Evolutionary conservation across 176 grass and related monocot genomes (phyloP), one percentile per base, ranked within the genome.

Genomic region (Cymbopogon citratus): DNA sequence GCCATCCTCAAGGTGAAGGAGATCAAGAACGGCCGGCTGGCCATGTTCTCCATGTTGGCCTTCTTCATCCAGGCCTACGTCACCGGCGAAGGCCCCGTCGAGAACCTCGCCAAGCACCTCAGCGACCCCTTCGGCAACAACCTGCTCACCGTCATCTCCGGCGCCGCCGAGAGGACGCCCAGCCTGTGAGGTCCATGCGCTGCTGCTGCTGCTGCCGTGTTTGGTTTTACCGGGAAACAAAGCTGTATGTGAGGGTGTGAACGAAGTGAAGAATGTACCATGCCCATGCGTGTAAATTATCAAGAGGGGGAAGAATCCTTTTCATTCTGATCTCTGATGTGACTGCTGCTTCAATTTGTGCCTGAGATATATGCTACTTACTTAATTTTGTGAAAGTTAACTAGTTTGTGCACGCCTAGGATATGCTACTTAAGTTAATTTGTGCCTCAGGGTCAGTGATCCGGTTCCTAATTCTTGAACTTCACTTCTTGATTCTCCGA

Each of bases 61-160:
- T 99, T 99, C 96, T 99, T 95, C 87, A 87, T 99, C 71, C 96
- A 99, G 83, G 96, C 92, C 36, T 95, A 99, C 67, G 96, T 99
- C 92, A 99, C 96, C 4, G 96, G 96, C 15, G 89, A 99, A 48
- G 96, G 96, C 33, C 96, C 96, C 19, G 91, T 95, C 41, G 96
- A 95, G 89, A 99, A 99, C 83, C 92, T 99, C 19, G 41, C 87
- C 56, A 86, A 83, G 83, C 96, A 99, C 85, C 91, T 99, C 73
- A 93, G 92, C 66, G 92, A 99, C 85, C 96, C 96, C 28, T 99
- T 99, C 80, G 92, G 92, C 75, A 99, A 99, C 92, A 99, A 99
- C 87, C 86, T 99, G 68, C 96, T 99, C 63, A 99, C 96, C 56
- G 96, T 99, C 73, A 91, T 99, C 80, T 99, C 96, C n/a, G 89